Evolutionary conservation across 2,329 filamentous ascomycete species (phyloP), one percentile per base, ranked within the genome.

Genomic region (Ophiostoma sp.): DNA sequence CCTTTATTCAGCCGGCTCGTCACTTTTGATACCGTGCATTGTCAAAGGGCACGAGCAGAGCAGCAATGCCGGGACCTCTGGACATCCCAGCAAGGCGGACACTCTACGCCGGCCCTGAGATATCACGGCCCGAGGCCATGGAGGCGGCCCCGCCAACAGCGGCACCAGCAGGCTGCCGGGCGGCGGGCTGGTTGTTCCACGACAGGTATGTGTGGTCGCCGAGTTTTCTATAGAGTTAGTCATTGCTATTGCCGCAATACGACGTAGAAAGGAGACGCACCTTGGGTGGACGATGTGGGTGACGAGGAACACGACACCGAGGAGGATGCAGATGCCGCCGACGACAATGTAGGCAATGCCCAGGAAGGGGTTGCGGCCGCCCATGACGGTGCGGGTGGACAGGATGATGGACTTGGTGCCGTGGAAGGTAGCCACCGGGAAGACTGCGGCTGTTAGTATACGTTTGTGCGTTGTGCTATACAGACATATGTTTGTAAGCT

Each of bases 181-280:
- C 6, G 5, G 79, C 76, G 1, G 83, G 82, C 0, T 79, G 80
- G 69, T 87, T 86, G 77, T 98, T 97, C 95, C 95, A 99, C 38
- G 92, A 95, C 65, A 99, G 85, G 77, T 99, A 98, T 8, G 93
- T 97, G 79, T 98, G 95, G 78, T 99, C 95, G 71, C 95, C 95
- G 58, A 99, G 86, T 90, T 98, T 99, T 75, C 95, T 94, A 66
- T 1, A 8, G 4, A n/a, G 60, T 67, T n/a, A 58, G 41, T 40
- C 8, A 7, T 41, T 9, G 47, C 3, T 2, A 27, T 27, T 27
- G 27, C 27, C 27, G 27, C 27, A 49, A 16, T 38, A 40, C 16
- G n/a, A 65, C 6, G 52, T 16, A 36, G 67, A 40, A 44, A 58
- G 40, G 52, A 47, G 47, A 79, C 86, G 75, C 81, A 92, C 91